Evolutionary conservation across 805 yeast genomes (phyloP).

Genomic region (Ogataea paraovalis): DNA sequence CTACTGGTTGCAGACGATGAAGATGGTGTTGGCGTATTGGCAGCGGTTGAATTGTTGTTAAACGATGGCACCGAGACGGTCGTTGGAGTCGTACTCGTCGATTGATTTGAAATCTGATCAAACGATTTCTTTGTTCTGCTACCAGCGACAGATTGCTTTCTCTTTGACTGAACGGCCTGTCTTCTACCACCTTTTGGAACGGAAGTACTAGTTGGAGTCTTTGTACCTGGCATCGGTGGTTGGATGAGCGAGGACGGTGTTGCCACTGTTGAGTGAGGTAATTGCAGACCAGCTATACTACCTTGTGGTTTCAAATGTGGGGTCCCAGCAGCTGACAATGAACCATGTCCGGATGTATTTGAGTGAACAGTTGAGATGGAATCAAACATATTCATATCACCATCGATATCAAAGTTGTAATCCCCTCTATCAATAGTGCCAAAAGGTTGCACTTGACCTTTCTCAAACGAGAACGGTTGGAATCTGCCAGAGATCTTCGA

Average conservation of each 20-base stretch:
- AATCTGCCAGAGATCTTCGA: constrained; percentile 10
- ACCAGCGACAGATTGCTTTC: constrained; percentile 8
- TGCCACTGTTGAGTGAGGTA: background rate
- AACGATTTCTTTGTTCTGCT: background rate
- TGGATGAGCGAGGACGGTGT: background rate
- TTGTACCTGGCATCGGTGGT: background rate
- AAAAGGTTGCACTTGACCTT: constrained; percentile 6
- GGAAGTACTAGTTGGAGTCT: background rate
- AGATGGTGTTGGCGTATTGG: constrained; percentile 9
- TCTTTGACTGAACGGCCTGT: constrained; percentile 15
- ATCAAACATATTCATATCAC: constrained; percentile 28
- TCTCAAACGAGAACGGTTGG: constrained; percentile 15
- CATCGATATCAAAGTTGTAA: constrained; percentile 25
- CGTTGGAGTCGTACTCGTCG: constrained; percentile 13
- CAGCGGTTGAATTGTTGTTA: background rate
- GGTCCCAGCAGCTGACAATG: background rate
- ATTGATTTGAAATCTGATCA: background rate
- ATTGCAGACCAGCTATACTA: background rate
- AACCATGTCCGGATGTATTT: background rate
- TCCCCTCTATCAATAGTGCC: constrained; percentile 10
- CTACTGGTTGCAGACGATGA: constrained; percentile 7
- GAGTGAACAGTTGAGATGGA: constrained; percentile 5
- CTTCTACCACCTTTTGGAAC: constrained; percentile 14
- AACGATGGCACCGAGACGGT: constrained; percentile 9
- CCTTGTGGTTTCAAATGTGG: background rate